Evolutionary conservation across 2,329 filamentous ascomycete species (phyloP).

Genomic region (Pseudogymnoascus sp.): DNA sequence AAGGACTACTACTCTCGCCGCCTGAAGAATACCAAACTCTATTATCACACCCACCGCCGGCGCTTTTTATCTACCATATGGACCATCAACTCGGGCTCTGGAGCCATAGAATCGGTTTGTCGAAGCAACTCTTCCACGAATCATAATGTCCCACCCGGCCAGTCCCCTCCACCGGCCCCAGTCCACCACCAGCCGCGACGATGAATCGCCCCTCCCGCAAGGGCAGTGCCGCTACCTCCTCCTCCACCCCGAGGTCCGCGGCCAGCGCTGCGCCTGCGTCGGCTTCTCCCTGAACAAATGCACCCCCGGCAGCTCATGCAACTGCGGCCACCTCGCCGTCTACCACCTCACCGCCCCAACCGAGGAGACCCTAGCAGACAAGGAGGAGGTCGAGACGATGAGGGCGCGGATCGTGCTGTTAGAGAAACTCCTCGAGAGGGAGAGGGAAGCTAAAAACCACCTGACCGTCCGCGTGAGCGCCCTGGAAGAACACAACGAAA

Average conservation of each 20-base stretch:
- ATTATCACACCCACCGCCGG: neutral
- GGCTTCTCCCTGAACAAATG: constrained; percentile 49
- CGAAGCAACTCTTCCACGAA: neutral
- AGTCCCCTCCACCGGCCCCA: neutral
- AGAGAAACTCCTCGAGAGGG: constrained; percentile 39
- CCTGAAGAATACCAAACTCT: neutral
- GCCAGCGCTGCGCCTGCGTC: constrained; percentile 53
- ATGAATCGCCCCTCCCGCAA: constrained; percentile 46
- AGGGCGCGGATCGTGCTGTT: constrained; percentile 41
- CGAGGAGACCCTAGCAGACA: constrained; percentile 40
- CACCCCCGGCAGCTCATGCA: constrained; percentile 50
- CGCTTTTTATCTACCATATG: neutral
- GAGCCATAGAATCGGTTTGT: constrained; percentile 3
- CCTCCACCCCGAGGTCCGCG: constrained; percentile 49
- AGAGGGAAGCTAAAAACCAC: constrained; percentile 26
- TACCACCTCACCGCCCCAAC: constrained; percentile 44
- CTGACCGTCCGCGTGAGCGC: constrained; percentile 30
- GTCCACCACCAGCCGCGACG: constrained; percentile 22
- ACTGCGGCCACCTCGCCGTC: constrained; percentile 55
- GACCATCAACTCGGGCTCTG: constrained; percentile 1
- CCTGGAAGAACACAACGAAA: constrained; percentile 51
- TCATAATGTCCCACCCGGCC: neutral
- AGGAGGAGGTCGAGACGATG: constrained; percentile 44
- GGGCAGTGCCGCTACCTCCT: constrained; percentile 57
- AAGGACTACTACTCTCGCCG: too few relatives aligned